These are phyloP conservation scores for Moniliella sp. DNA, from an alignment of 1,284 basidiomycete genomes.

Conservation along the genomic window DNA sequence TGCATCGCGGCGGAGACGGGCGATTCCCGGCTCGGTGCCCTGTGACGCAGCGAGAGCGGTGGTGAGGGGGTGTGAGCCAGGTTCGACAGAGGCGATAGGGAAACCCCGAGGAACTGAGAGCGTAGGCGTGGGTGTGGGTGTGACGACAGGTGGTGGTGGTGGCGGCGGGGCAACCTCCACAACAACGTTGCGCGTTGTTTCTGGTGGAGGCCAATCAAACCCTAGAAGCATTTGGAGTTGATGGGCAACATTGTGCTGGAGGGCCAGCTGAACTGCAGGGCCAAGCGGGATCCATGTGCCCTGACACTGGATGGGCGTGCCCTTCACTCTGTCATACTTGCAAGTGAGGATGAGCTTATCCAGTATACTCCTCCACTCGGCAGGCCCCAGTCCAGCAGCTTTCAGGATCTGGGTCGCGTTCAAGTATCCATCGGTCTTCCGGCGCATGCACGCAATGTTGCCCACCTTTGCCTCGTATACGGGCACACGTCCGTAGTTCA, in stretches of 20 bases:
- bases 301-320: conserved; percentile 96
- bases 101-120: no score
- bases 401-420: conserved; percentile 98
- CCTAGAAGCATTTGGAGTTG: conserved; percentile 28
- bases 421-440: conserved; percentile 69
- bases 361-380: conserved; percentile 83
- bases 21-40: no score
- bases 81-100: no score
- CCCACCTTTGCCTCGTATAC: conserved; percentile 47
- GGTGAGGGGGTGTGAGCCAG: no score
- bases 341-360: conserved; percentile 91
- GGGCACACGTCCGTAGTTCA: conserved; percentile 36
- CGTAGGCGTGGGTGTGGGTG: no score
- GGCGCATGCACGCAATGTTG: conserved; percentile 91
- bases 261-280: conserved; percentile 27
- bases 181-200: no score
- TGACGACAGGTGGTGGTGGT: no score
- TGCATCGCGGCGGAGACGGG: no score
- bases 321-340: conserved; percentile 94
- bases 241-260: conserved; percentile 28
- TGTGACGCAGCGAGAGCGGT: no score
- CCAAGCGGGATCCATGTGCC: conserved; percentile 56
- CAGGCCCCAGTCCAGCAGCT: conserved; percentile 91
- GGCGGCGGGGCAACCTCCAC: no score
- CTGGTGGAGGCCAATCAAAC: no score